phyloP scores from a whole-genome alignment of 768 basidiomycete species.

The Brasilioporus rufonigricans region DNA sequence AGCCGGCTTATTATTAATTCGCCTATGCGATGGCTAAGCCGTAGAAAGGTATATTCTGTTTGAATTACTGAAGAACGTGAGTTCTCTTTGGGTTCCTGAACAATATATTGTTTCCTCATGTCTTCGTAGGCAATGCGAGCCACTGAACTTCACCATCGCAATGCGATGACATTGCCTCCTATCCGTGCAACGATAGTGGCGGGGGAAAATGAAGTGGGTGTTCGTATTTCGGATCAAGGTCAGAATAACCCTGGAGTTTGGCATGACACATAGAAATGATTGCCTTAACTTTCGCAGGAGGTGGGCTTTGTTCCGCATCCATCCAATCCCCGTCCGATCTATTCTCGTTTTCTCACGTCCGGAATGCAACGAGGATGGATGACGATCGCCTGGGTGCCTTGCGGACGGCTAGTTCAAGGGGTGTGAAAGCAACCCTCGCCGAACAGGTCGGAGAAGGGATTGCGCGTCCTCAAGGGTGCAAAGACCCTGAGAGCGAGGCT shows the following conservation, averaged over 20 bases:
- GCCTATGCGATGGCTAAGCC: background rate
- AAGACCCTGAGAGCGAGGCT: conserved; percentile 42
- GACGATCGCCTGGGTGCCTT: conserved; percentile 65
- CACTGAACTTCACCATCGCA: conserved; percentile 50
- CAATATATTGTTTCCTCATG: background rate
- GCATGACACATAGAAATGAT: background rate
- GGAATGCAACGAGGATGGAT: conserved; percentile 71
- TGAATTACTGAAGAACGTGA: conserved; percentile 85
- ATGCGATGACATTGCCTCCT: conserved; percentile 47
- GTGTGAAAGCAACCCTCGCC: conserved; percentile 73
- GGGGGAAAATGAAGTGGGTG: conserved; percentile 67
- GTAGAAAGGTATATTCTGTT: conserved; percentile 73
- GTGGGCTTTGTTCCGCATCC: conserved; percentile 57
- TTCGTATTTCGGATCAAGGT: conserved; percentile 94
- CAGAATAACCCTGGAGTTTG: background rate
- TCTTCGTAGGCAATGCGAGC: conserved; percentile 65
- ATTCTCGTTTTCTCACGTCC: conserved; percentile 86
- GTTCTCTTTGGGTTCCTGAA: conserved; percentile 20
- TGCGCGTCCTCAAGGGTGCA: conserved; percentile 20
- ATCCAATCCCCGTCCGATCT: conserved; percentile 70
- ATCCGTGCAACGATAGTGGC: conserved; percentile 76
- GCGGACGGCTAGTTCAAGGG: conserved; percentile 58
- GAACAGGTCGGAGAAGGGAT: conserved; percentile 58
- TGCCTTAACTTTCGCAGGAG: conserved; percentile 46
- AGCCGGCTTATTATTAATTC: conserved; percentile 21